Base-by-base conservation (phyloP, 148 eudicot genomes). In the Euryodendron excelsum region DNA sequence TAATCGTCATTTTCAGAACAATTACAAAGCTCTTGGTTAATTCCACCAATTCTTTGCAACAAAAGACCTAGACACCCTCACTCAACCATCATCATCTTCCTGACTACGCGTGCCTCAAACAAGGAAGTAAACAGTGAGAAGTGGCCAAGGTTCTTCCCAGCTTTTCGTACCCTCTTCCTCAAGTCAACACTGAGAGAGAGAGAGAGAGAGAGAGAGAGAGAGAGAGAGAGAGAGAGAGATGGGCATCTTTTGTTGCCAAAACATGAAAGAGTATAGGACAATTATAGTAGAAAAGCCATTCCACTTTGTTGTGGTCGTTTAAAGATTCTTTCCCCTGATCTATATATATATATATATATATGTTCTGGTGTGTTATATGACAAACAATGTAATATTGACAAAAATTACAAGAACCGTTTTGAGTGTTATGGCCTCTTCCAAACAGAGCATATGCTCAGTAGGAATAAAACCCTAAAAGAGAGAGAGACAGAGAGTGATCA, bases 111-210 rank as follows among this genome's bases (percentile, higher is more conserved):
- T 37, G 50, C 62, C 34, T 55, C 62, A 63, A 63, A 63, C 21
- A 63, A 21, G 45, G 4, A 74, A 6, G 34, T 6, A 10, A 47
- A 47, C 34, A 47, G 10, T 15, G 34, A 45, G 53, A 41, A 8
- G 30, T 7, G 33, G 1, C 10, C 48, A 20, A 37, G 48, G 25
- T 21, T 20, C 27, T 66, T 37, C 21, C 4, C 71, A 67, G 28
- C 47, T 67, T 67, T 39, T 65, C 69, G 9, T 65, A 18, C 69
- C n/a, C n/a, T n/a, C n/a, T n/a, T n/a, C 45, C 27, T 62, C 70
- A 18, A 66, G 47, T 36, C 72, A 67, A 67, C 50, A 39, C 7
- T 27, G 3, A 21, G 18, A 72, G 61, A 52, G 60, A 72, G 28
- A 52, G 75, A 53, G 62, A 72, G 45, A 21, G 62, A 72, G 5